Base-by-base conservation (phyloP, 2,329 filamentous ascomycete species). In the Talaromyces piceae region DNA sequence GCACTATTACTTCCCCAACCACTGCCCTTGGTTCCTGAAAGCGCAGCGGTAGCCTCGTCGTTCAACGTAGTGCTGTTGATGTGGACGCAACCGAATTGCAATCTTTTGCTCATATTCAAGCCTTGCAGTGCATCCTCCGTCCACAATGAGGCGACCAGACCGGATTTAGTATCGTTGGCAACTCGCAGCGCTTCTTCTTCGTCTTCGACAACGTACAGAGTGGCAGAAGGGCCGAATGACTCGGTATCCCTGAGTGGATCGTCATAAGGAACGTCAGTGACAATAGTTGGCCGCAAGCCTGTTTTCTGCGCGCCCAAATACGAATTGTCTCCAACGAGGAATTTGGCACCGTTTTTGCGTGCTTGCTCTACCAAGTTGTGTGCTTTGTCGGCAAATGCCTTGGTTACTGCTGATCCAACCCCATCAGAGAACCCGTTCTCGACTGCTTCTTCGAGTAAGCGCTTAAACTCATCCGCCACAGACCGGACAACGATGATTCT, bases 201-300 rank as follows among this genome's bases (percentile, higher is more conserved):
- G 1, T 60, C 65, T 3, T 68, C 62, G 49, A 73, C 73, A 25
- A 76, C 71, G n/a, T 83, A 77, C 12, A 91, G 59, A 5, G 78
- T 79, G 0, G 88, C 83, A 0, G 77, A 78, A 0, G 87, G 87
- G 0, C 85, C 87, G 59, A 91, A 91, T 1, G 79, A 82, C 67
- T 91, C 87, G 9, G 26, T 53, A 22, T 53, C 44, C 85, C 80
- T 85, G 88, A 89, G 0, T 9, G 33, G 33, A 37, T 37, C 33
- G 2, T 77, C 75, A 48, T 76, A 71, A n/a, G 67, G 81, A 5
- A 88, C 80, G 52, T 76, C 77, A 20, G 77, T 77, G 1, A 91
- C 67, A 45, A 89, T 77, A 47, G 86, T 72, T 2, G 84, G 83
- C 1, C 77, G 74, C 69, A 86, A 18, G 25, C 25, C 16, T 39